These are phyloP conservation scores for Wickerhamiella alocasiicola DNA, from an alignment of 805 yeast genomes.

Conservation along the genomic window DNA sequence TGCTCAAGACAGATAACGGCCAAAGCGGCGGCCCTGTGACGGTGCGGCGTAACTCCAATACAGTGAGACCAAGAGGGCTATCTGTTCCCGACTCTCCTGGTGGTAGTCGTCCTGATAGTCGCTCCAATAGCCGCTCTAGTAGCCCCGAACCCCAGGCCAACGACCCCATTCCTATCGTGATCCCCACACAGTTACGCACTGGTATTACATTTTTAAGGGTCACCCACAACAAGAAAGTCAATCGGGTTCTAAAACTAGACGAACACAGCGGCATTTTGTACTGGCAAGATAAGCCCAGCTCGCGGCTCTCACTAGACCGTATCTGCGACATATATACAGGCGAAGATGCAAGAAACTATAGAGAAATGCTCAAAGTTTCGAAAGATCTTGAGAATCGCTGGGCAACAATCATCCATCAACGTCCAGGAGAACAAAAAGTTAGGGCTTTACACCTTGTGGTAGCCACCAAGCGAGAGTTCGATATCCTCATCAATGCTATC, in stretches of 20 bases:
- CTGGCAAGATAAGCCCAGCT: constrained; percentile 44
- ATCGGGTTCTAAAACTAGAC: constrained; percentile 45
- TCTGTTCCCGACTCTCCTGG: neutral
- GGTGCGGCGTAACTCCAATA: constrained; percentile 20
- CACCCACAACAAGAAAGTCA: constrained; percentile 56
- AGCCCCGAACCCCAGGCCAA: neutral
- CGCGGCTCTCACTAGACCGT: constrained; percentile 41
- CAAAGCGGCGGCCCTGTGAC: constrained; percentile 18
- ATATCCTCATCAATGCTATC: constrained; percentile 43
- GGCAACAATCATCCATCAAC: constrained; percentile 67
- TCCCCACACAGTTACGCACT: constrained; percentile 16
- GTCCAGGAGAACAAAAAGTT: constrained; percentile 45
- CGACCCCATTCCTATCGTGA: constrained; percentile 6
- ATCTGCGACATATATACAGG: constrained; percentile 51
- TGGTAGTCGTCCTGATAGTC: constrained; percentile 9
- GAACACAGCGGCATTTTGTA: constrained; percentile 39
- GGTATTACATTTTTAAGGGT: constrained; percentile 58
- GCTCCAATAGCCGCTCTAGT: neutral
- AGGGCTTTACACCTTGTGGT: constrained; percentile 76
- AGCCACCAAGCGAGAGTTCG: constrained; percentile 36
- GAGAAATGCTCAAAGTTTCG: constrained; percentile 72
- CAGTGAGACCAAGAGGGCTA: constrained; percentile 6
- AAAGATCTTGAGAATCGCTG: constrained; percentile 53
- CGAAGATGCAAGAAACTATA: constrained; percentile 64
- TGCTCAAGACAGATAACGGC: neutral